A percentile compares a stretch with the other conserved stretches of the same genome.
phyloP scores from a whole-genome alignment of 2,329 filamentous ascomycete genomes.

The Ilyonectria robusta region DNA sequence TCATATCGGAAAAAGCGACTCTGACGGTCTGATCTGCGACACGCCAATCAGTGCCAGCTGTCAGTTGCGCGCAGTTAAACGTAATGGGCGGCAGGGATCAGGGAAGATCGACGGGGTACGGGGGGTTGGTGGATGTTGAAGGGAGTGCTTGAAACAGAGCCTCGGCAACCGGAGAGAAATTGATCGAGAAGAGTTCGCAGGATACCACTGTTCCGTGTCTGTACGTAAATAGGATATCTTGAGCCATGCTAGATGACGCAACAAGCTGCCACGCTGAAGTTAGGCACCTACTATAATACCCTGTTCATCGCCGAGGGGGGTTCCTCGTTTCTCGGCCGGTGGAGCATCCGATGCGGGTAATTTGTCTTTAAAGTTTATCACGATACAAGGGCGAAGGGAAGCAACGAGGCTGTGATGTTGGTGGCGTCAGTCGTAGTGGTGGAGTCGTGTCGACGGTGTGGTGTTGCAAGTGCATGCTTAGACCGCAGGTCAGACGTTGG shows the following conservation, averaged over 20 bases:
- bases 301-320: too few species aligned
- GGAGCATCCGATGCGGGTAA: background rate
- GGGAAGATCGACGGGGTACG: background rate
- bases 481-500: constrained; percentile 2
- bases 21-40: constrained; percentile 15
- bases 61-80: constrained; percentile 1
- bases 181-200: too few species aligned
- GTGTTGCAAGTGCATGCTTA: background rate
- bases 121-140: background rate
- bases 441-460: background rate
- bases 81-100: background rate
- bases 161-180: too few species aligned
- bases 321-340: background rate
- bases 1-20: constrained; percentile 21
- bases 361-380: background rate
- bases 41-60: constrained; percentile 13
- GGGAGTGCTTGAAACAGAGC: too few species aligned
- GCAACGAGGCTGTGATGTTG: background rate
- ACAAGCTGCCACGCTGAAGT: too few species aligned
- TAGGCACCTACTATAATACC: too few species aligned
- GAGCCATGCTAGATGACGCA: too few species aligned
- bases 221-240: too few species aligned
- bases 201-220: too few species aligned
- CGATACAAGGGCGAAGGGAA: background rate
- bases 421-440: background rate